Evolutionary conservation across 495 filamentous ascomycete genomes (phyloP).

Genomic region (Penicillium robsamsonii): DNA sequence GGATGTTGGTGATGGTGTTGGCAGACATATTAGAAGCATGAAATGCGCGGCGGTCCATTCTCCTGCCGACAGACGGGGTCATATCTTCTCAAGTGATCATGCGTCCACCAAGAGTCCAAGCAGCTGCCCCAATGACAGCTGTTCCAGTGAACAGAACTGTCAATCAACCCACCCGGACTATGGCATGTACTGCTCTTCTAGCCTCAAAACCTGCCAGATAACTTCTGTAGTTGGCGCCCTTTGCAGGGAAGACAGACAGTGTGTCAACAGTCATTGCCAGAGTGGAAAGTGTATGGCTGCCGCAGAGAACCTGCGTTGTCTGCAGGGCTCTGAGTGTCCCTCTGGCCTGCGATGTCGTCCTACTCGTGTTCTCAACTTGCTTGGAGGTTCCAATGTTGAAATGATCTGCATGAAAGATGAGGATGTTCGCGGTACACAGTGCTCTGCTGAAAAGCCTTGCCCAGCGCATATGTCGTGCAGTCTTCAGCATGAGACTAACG

Average conservation of each 20-base stretch:
- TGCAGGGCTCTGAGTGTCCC: background rate
- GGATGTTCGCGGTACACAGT: background rate
- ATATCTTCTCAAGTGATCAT: constrained; percentile 2
- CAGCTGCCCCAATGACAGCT: constrained; percentile 2
- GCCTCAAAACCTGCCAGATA: background rate
- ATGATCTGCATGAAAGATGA: constrained; percentile 1
- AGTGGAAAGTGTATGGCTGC: background rate
- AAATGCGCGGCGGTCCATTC: background rate
- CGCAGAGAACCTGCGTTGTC: background rate
- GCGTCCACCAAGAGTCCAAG: background rate
- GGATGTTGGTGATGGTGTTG: background rate
- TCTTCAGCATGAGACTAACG: background rate
- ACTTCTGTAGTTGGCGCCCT: background rate
- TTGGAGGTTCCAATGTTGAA: background rate
- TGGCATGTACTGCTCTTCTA: background rate
- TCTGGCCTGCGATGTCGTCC: constrained; percentile 1
- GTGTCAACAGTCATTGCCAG: background rate
- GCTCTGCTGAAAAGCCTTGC: background rate
- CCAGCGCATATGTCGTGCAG: background rate
- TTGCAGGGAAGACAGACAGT: background rate
- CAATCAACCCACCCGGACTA: background rate
- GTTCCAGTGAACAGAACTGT: background rate
- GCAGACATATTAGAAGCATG: background rate
- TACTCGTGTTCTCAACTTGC: background rate
- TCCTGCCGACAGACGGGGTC: background rate